Conservation (phyloP, 75 land plant species). For the Selaginella tamariscina region DNA sequence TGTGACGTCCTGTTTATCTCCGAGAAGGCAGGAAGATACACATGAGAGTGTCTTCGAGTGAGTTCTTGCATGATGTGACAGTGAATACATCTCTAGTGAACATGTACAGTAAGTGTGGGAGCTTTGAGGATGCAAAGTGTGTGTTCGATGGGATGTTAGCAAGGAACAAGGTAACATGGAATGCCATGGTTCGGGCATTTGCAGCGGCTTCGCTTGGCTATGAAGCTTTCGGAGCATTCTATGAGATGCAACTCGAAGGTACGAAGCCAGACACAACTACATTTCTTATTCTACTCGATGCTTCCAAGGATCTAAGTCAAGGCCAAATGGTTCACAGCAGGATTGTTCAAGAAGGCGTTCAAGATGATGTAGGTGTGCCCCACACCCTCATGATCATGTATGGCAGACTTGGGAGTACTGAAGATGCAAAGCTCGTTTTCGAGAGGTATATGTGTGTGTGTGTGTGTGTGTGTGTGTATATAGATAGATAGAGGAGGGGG, state of each 20-base stretch:
- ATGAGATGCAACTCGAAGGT: not conserved
- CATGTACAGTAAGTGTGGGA: constrained; percentile 53
- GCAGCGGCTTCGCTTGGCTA: not conserved
- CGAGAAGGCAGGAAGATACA: constrained; percentile 36
- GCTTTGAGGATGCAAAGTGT: constrained; percentile 19
- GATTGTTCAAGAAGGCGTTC: not conserved
- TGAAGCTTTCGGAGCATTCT: not conserved
- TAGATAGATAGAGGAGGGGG: too few species aligned
- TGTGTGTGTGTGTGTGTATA: too few species aligned
- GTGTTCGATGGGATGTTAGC: constrained; percentile 29
- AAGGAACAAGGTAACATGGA: constrained; percentile 37
- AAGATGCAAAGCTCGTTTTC: not conserved
- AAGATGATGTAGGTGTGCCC: not conserved
- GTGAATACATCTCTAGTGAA: constrained; percentile 33
- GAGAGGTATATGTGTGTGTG: too few species aligned
- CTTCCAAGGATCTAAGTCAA: not conserved
- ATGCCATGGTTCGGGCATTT: constrained; percentile 38
- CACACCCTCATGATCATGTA: not conserved
- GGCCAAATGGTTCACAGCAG: not conserved
- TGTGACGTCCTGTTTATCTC: constrained; percentile 21
- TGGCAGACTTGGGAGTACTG: not conserved
- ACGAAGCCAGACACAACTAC: not conserved
- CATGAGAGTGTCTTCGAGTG: constrained; percentile 22
- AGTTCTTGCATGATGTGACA: constrained; percentile 23
- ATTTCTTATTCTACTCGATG: not conserved